Percentiles rank a stretch among this genome's conserved stretches.
phyloP scores from a whole-genome alignment of 371 early-diverging fungal genomes.

The Encephalitozoon cuniculi region DNA sequence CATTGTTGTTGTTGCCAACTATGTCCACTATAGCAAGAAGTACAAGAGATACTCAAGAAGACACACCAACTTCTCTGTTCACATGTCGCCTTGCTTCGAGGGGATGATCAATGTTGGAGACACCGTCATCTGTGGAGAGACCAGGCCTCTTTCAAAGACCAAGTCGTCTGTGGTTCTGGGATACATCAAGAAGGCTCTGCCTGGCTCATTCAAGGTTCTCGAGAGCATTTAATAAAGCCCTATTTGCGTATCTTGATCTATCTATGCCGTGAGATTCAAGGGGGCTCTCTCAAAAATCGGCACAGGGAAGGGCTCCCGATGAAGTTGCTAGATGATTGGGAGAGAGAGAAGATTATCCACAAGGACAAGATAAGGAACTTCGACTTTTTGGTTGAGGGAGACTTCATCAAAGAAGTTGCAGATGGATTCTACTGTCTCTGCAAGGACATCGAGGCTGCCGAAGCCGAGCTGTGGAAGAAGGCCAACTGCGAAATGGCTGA shows the following conservation, averaged over 20 bases:
- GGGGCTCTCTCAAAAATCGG: background rate
- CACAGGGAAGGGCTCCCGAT: background rate
- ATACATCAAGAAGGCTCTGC: conserved; percentile 36
- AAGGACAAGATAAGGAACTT: conserved; percentile 10
- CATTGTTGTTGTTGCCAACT: conserved; percentile 89
- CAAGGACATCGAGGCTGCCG: background rate
- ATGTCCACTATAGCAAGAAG: conserved; percentile 97
- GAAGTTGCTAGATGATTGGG: conserved; percentile 11
- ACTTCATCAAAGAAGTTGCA: conserved; percentile 24
- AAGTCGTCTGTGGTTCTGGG: conserved; percentile 58
- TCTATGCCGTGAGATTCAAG: background rate
- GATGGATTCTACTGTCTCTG: conserved; percentile 32
- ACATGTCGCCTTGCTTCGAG: conserved; percentile 91
- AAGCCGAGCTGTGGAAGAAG: conserved; percentile 29
- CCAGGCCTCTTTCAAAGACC: conserved; percentile 61
- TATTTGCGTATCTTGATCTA: background rate
- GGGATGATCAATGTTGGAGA: conserved; percentile 79
- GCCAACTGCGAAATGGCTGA: conserved; percentile 8
- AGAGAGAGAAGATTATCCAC: background rate
- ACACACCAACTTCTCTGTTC: conserved; percentile 96
- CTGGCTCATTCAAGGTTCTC: conserved; percentile 20
- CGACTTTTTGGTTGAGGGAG: conserved; percentile 10
- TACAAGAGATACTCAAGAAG: conserved; percentile 99
- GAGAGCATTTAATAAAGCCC: conserved; percentile 34
- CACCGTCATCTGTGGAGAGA: conserved; percentile 78